Percentiles rank a stretch among this genome's conserved stretches.
phyloP scores from a whole-genome alignment of 1,139 yeast species.

The Yamadazyma blattariae region DNA sequence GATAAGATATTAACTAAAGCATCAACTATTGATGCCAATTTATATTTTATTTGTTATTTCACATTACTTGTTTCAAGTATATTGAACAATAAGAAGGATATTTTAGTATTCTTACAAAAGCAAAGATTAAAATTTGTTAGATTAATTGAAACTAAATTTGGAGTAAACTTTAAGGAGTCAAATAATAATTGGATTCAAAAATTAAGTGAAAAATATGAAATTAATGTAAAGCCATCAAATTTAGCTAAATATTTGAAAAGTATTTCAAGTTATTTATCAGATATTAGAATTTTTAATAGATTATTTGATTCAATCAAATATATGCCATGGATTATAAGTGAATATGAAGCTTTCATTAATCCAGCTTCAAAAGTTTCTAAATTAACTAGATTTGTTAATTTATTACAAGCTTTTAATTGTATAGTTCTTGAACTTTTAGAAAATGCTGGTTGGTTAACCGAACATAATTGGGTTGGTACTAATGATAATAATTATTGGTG shows the following conservation, averaged over 20 bases:
- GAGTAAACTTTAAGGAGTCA: slow-evolving; percentile 17
- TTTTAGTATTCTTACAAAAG: slow-evolving; percentile 26
- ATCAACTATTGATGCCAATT: slow-evolving; percentile 37
- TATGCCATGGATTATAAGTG: slow-evolving; percentile 49
- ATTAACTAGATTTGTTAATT: slow-evolving; percentile 34
- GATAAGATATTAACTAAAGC: slow-evolving; percentile 37
- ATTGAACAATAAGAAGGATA: slow-evolving; percentile 36
- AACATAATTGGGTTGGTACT: slow-evolving; percentile 53
- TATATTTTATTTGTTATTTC: slow-evolving; percentile 46
- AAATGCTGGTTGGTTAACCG: slow-evolving; percentile 57
- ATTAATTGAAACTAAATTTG: slow-evolving; percentile 15
- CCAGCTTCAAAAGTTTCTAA: slow-evolving; percentile 21
- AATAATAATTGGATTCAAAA: slow-evolving; percentile 14
- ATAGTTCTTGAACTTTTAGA: slow-evolving; percentile 49
- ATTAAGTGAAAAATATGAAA: slow-evolving; percentile 4
- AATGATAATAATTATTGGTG: slow-evolving; percentile 43
- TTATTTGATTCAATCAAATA: slow-evolving; percentile 51
- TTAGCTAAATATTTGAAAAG: slow-evolving; percentile 39
- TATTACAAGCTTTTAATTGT: slow-evolving; percentile 42
- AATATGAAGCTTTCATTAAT: slow-evolving; percentile 27
- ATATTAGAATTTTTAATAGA: slow-evolving; percentile 53
- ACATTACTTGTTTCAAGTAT: slow-evolving; percentile 39
- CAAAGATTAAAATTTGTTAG: slow-evolving; percentile 25
- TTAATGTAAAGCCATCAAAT: slow-evolving; percentile 18
- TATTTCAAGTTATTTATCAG: slow-evolving; percentile 48